These are phyloP conservation scores for Xylaria polymorpha DNA, from an alignment of 2,329 filamentous ascomycete species.

Conservation along the genomic window DNA sequence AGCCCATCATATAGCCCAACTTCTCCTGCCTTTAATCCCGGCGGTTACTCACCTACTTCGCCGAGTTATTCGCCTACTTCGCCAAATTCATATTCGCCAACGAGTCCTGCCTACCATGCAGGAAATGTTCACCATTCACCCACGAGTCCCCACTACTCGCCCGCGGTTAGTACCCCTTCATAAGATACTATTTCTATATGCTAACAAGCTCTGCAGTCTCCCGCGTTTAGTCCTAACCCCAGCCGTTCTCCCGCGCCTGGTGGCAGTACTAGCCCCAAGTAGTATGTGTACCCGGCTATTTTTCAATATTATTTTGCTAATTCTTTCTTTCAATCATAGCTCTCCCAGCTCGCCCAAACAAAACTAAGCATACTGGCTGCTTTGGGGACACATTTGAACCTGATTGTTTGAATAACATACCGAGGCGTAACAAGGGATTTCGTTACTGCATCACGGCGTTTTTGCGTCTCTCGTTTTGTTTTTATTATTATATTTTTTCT, in stretches of 20 bases:
- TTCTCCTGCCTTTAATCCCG: conserved; percentile 65
- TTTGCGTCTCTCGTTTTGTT: conserved; percentile 26
- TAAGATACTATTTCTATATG: background rate
- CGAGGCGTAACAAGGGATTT: conserved; percentile 41
- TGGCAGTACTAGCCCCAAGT: conserved; percentile 55
- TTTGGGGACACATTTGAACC: conserved; percentile 21
- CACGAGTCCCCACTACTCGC: conserved; percentile 79
- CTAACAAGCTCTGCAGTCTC: conserved; percentile 47
- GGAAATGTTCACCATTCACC: conserved; percentile 67
- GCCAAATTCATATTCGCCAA: conserved; percentile 65
- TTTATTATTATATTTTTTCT: background rate
- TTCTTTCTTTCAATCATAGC: conserved; percentile 36
- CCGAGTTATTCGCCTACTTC: conserved; percentile 85
- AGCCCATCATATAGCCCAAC: conserved; percentile 79
- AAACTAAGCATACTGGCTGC: conserved; percentile 37
- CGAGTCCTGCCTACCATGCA: conserved; percentile 69
- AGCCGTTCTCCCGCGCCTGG: conserved; percentile 58
- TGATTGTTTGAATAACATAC: conserved; percentile 47
- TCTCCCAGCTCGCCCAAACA: conserved; percentile 52
- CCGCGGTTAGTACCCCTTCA: conserved; percentile 60
- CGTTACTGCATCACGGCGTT: conserved; percentile 43
- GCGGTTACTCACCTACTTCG: conserved; percentile 74
- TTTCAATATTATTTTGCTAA: conserved; percentile 33
- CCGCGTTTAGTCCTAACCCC: conserved; percentile 54
- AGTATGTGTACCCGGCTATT: conserved; percentile 50